phyloP scores from a whole-genome alignment of 345 rosid genomes.

The Citrus sinensis region DVS_A1.0 CM039163.1:888001-888500 shows the following conservation, averaged over 20 bases:
- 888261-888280: constrained; percentile 10
- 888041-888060: background rate
- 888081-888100: background rate
- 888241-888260: constrained; percentile 39
- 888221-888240: constrained; percentile 37
- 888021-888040: background rate
- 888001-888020: background rate
- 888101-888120: background rate
- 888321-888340: background rate
- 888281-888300: background rate
- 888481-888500: constrained; percentile 6
- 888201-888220: constrained; percentile 36
- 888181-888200: constrained; percentile 54
- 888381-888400: constrained; percentile 4
- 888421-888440: constrained; percentile 26
- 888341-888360: background rate
- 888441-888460: constrained; percentile 33
- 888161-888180: background rate
- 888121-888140: background rate
- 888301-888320: constrained; percentile 6
- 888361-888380: background rate
- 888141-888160: background rate
- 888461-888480: constrained; percentile 17
- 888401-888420: constrained; percentile 30
- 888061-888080: background rate